A percentile compares a stretch with the other conserved stretches of the same genome.
These are phyloP conservation scores for Moricandia moricandioides DNA, from an alignment of 345 rosid species.

Conservation along the genomic window DNA sequence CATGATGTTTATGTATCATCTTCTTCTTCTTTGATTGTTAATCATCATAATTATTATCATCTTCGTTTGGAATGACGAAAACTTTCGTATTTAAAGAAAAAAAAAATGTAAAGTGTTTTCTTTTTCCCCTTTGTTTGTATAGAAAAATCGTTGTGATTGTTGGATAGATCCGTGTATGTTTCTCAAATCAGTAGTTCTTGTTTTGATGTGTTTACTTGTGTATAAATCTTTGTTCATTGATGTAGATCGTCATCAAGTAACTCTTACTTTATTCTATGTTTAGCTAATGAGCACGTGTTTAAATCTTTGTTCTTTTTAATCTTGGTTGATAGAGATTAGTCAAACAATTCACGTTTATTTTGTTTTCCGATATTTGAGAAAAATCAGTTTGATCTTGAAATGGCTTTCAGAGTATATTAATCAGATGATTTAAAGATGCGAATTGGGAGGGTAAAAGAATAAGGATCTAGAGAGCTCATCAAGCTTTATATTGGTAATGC, in stretches of 20 bases:
- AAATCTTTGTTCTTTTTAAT: not conserved
- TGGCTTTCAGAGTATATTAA: not conserved
- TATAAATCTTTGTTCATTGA: too few relatives aligned
- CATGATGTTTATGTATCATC: constrained; percentile 21
- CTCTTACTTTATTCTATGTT: not conserved
- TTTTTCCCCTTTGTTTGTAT: too few relatives aligned
- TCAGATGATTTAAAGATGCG: not conserved
- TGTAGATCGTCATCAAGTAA: too few relatives aligned
- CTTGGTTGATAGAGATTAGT: not conserved
- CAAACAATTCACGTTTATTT: not conserved
- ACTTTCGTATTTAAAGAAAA: too few relatives aligned
- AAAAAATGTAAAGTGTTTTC: too few relatives aligned
- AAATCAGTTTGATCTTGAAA: not conserved
- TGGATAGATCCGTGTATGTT: not conserved
- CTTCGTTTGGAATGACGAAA: constrained; percentile 33
- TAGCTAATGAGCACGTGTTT: not conserved
- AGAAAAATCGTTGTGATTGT: too few relatives aligned
- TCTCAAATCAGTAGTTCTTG: too few relatives aligned
- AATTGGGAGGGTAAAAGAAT: not conserved
- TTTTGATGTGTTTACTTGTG: too few relatives aligned
- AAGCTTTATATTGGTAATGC: not conserved
- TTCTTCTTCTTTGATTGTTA: constrained; percentile 13
- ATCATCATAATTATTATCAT: constrained; percentile 29
- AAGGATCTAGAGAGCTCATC: constrained; percentile 1
- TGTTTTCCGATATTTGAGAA: not conserved